These are phyloP conservation scores for Fomitopsis schrenkii DNA, from an alignment of 1,284 basidiomycete genomes.

Conservation along the genomic window DNA sequence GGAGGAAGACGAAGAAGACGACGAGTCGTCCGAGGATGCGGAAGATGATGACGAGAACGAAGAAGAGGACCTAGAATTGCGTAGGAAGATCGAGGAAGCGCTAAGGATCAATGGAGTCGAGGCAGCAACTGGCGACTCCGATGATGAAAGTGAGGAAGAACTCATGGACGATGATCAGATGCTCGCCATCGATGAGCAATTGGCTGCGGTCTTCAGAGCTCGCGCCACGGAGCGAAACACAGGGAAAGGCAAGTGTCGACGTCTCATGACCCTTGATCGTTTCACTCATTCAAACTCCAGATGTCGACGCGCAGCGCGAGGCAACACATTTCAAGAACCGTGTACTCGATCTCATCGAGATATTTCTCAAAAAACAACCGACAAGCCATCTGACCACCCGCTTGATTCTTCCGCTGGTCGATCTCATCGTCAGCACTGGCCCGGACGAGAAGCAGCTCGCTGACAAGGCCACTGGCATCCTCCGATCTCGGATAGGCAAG, in stretches of 20 bases:
- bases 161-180: conserved; percentile 96
- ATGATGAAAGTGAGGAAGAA: conserved; percentile 54
- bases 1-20: conserved; percentile 30
- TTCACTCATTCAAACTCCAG: conserved; percentile 27
- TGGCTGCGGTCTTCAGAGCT: conserved; percentile 84
- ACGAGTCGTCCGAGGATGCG: conserved; percentile 35
- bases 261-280: not conserved
- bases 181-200: conserved; percentile 92
- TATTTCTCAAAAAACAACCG: conserved; percentile 75
- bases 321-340: conserved; percentile 94
- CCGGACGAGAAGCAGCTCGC: conserved; percentile 82
- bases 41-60: conserved; percentile 46
- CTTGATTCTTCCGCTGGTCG: conserved; percentile 74
- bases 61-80: conserved; percentile 63
- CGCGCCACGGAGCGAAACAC: conserved; percentile 60
- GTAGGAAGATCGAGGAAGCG: conserved; percentile 75
- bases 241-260: conserved; percentile 48
- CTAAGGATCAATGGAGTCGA: conserved; percentile 72
- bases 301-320: conserved; percentile 69
- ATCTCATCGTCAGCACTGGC: conserved; percentile 62
- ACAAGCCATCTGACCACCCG: conserved; percentile 63
- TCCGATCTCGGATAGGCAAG: conserved; percentile 74
- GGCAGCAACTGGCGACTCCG: conserved; percentile 44
- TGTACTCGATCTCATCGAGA: conserved; percentile 88
- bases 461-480: conserved; percentile 79